Conservation (phyloP, 805 yeast species). For the Candida pini region DNA sequence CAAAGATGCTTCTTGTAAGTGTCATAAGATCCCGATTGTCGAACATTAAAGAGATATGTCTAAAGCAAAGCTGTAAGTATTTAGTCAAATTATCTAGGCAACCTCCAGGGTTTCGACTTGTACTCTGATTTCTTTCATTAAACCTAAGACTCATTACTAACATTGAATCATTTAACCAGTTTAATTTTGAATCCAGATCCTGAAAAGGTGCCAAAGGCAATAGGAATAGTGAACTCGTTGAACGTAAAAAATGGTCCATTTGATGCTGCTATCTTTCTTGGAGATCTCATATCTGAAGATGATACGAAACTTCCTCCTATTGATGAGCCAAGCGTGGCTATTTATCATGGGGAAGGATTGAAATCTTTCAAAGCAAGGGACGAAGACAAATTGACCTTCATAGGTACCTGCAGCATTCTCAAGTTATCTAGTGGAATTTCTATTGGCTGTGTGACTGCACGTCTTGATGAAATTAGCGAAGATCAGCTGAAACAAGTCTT, state of each 20-base stretch:
- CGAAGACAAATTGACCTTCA: conserved; percentile 24
- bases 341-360: conserved; percentile 24
- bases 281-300: conserved; percentile 32
- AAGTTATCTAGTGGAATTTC: conserved; percentile 40
- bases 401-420: conserved; percentile 33
- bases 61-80: conserved; percentile 6
- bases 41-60: too few relatives aligned
- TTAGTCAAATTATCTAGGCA: not conserved
- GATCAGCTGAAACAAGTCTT: conserved; percentile 15
- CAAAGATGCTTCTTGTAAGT: too few relatives aligned
- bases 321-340: conserved; percentile 17
- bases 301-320: conserved; percentile 2
- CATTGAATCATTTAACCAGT: conserved; percentile 5
- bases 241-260: conserved; percentile 63
- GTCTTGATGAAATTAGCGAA: conserved; percentile 22
- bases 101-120: not conserved
- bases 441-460: conserved; percentile 40
- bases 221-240: conserved; percentile 41
- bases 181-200: conserved; percentile 44
- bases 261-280: conserved; percentile 47
- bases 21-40: too few relatives aligned
- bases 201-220: conserved; percentile 35
- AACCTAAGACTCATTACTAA: not conserved
- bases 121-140: not conserved
- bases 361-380: conserved; percentile 4